Conservation (phyloP, 768 basidiomycete genomes). For the Tulasnella sp. region DNA sequence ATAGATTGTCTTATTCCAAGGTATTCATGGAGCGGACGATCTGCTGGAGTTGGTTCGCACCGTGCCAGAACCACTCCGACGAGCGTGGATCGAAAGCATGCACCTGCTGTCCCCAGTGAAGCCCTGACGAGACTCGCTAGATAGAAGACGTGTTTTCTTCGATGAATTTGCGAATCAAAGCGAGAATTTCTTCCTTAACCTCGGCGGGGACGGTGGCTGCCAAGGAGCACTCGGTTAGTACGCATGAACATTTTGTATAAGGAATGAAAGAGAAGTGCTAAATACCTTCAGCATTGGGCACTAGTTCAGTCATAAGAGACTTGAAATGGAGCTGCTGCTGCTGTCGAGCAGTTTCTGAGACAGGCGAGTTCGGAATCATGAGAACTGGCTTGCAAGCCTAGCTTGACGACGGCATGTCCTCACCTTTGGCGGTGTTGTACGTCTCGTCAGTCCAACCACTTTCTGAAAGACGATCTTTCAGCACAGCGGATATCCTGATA, state of each 20-base stretch:
- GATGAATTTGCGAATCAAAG: conserved; percentile 15
- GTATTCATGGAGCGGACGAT: background rate
- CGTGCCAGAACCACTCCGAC: background rate
- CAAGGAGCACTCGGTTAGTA: background rate
- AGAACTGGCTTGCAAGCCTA: background rate
- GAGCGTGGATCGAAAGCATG: background rate
- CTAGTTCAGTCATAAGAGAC: conserved; percentile 8
- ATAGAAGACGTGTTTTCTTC: conserved; percentile 18
- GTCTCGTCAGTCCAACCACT: conserved; percentile 16
- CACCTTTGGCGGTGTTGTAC: conserved; percentile 16
- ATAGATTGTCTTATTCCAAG: no score
- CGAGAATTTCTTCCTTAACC: conserved; percentile 20
- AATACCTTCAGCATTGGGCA: conserved; percentile 22
- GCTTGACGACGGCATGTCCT: background rate
- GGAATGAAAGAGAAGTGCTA: background rate
- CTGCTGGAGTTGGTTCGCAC: background rate
- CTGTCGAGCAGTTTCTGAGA: conserved; percentile 12
- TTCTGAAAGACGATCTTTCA: conserved; percentile 21
- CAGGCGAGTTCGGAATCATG: background rate
- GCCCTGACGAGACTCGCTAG: background rate
- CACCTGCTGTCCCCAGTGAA: background rate
- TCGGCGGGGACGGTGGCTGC: conserved; percentile 15
- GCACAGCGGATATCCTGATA: background rate
- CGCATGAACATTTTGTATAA: background rate
- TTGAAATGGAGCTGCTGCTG: conserved; percentile 20